phyloP scores from a whole-genome alignment of 352 stramenopile genomes.

The Globisporangium megalacanthum region DNA sequence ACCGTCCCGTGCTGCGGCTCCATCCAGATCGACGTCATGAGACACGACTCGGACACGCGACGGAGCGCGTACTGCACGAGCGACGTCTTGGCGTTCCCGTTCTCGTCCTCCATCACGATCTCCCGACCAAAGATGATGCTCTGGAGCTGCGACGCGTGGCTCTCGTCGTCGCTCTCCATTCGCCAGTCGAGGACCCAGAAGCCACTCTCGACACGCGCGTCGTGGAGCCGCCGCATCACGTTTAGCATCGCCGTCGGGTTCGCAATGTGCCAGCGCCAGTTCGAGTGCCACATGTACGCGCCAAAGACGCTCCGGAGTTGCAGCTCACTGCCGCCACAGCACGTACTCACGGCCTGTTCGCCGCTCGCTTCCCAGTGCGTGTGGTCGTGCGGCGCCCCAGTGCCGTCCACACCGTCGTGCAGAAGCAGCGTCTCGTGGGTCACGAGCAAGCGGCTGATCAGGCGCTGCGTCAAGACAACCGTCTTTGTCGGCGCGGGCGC shows the following conservation, averaged over 20 bases:
- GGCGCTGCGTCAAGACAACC: constrained; percentile 64
- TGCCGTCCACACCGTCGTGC: constrained; percentile 20
- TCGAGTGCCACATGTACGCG: constrained; percentile 85
- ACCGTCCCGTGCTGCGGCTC: constrained; percentile 76
- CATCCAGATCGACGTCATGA: constrained; percentile 89
- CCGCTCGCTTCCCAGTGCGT: neutral
- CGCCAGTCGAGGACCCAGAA: constrained; percentile 86
- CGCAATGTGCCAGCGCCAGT: constrained; percentile 75
- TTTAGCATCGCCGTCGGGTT: constrained; percentile 46
- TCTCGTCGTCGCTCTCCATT: constrained; percentile 52
- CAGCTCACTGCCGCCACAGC: constrained; percentile 76
- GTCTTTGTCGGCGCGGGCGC: constrained; percentile 8
- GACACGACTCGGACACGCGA: constrained; percentile 62
- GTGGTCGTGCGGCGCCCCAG: constrained; percentile 15
- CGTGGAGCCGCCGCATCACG: constrained; percentile 68
- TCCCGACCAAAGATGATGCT: constrained; percentile 82
- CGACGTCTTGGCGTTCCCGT: constrained; percentile 62
- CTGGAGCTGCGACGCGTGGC: constrained; percentile 37
- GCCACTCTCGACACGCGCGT: constrained; percentile 58
- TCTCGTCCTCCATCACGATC: constrained; percentile 80
- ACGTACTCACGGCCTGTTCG: constrained; percentile 33
- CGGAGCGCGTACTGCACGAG: constrained; percentile 77
- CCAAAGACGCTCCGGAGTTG: constrained; percentile 73
- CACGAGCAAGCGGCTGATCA: constrained; percentile 72
- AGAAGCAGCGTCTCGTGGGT: constrained; percentile 67